phyloP scores from a whole-genome alignment of 257 asterid genomes.

The Primulina huaijiensis region DNA sequence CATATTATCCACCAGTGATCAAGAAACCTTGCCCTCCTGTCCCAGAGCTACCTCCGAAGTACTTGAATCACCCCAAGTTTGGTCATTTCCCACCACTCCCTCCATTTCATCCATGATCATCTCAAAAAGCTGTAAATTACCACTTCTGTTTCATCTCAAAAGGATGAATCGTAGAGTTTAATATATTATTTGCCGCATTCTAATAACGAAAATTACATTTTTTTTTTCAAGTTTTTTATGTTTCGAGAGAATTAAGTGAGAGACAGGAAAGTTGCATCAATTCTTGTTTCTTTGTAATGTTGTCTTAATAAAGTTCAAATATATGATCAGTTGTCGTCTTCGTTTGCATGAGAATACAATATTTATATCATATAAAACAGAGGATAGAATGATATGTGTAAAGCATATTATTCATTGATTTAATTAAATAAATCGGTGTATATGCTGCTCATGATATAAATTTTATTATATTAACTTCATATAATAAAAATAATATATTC shows the following conservation, averaged over 20 bases:
- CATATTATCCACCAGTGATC: slow-evolving; percentile 36
- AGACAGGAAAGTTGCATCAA: slow-evolving; percentile 14
- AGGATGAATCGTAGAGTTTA: slow-evolving; percentile 16
- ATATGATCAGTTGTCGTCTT: background rate
- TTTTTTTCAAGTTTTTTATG: background rate
- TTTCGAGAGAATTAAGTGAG: slow-evolving; percentile 25
- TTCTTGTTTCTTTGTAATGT: slow-evolving; percentile 24
- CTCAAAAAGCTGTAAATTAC: slow-evolving; percentile 24
- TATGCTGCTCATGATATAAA: too few species aligned
- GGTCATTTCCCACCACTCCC: slow-evolving; percentile 59
- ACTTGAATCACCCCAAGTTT: slow-evolving; percentile 58
- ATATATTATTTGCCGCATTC: slow-evolving; percentile 16
- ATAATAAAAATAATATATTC: too few species aligned
- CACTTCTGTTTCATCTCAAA: slow-evolving; percentile 18
- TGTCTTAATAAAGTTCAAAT: slow-evolving; percentile 20
- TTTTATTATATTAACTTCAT: too few species aligned
- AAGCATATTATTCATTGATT: too few species aligned
- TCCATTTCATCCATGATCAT: slow-evolving; percentile 35
- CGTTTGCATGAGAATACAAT: background rate
- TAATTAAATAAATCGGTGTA: too few species aligned
- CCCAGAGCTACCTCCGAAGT: slow-evolving; percentile 51
- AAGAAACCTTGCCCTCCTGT: slow-evolving; percentile 67
- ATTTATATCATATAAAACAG: too few species aligned
- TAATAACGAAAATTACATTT: slow-evolving; percentile 1
- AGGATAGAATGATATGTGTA: too few species aligned